Conservation (phyloP, 768 basidiomycete genomes). For the Dioszegia aurantiaca region DNA sequence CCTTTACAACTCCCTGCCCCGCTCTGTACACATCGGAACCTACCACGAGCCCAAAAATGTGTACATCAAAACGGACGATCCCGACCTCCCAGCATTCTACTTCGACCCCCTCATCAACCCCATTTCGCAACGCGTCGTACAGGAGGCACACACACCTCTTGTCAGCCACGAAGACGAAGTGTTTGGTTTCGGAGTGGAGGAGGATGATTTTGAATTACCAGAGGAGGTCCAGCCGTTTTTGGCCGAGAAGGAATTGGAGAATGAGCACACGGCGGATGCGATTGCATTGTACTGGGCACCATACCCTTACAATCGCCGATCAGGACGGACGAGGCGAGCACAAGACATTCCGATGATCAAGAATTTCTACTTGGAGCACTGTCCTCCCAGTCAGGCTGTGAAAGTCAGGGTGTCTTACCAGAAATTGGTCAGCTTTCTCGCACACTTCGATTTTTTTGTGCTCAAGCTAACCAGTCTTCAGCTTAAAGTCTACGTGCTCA, state of each 20-base stretch:
- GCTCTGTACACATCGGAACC: slow-evolving; percentile 78
- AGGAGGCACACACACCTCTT: slow-evolving; percentile 74
- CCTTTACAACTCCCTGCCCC: slow-evolving; percentile 94
- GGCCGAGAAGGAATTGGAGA: slow-evolving; percentile 72
- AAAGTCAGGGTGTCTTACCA: slow-evolving; percentile 99
- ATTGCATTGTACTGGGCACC: slow-evolving; percentile 99
- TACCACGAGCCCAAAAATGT: slow-evolving; percentile 96
- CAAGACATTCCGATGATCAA: slow-evolving; percentile 95
- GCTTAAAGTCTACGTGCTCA: slow-evolving; percentile 86
- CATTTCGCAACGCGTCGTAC: slow-evolving; percentile 82
- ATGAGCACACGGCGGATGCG: slow-evolving; percentile 88
- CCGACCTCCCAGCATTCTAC: slow-evolving; percentile 98
- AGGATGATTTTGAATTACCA: slow-evolving; percentile 81
- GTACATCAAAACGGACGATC: slow-evolving; percentile 98
- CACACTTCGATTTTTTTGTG: no score
- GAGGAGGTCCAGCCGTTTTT: slow-evolving; percentile 77
- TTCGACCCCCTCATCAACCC: slow-evolving; percentile 99
- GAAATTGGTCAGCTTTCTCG: slow-evolving; percentile 68
- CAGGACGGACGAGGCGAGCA: slow-evolving; percentile 86
- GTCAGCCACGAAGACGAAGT: slow-evolving; percentile 87
- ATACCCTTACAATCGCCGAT: slow-evolving; percentile 88
- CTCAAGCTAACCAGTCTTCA: slow-evolving; percentile 14
- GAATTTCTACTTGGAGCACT: slow-evolving; percentile 98
- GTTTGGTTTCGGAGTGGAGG: slow-evolving; percentile 71
- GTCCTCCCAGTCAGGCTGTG: slow-evolving; percentile 90